Evolutionary conservation across 2,329 filamentous ascomycete genomes (phyloP).

Genomic region (Chaetomium globosum): DNA sequence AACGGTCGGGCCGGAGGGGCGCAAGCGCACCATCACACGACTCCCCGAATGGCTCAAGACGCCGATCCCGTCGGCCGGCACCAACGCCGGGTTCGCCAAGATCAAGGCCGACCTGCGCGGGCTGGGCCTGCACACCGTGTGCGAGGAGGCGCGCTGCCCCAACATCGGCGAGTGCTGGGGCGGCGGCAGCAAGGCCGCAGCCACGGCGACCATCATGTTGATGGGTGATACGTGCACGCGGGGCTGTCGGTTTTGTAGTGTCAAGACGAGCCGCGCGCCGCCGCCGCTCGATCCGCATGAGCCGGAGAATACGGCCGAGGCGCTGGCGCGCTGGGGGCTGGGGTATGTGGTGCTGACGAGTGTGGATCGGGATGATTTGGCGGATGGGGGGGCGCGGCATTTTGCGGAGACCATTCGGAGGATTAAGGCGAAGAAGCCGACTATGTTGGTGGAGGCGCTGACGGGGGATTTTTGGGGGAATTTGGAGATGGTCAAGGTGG

Average conservation of each 20-base stretch:
- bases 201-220: slow-evolving; percentile 97
- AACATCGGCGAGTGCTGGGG: slow-evolving; percentile 99
- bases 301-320: slow-evolving; percentile 95
- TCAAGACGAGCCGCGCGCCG: slow-evolving; percentile 80
- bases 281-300: slow-evolving; percentile 89
- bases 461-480: slow-evolving; percentile 88
- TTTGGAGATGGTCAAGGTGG: slow-evolving; percentile 79
- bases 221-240: slow-evolving; percentile 99
- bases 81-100: slow-evolving; percentile 81
- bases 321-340: slow-evolving; percentile 86
- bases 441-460: slow-evolving; percentile 77
- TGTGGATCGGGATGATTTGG: slow-evolving; percentile 90
- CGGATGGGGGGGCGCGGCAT: slow-evolving; percentile 84
- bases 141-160: slow-evolving; percentile 94
- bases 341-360: slow-evolving; percentile 94
- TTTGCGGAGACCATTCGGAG: slow-evolving; percentile 92
- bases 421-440: slow-evolving; percentile 82
- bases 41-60: slow-evolving; percentile 96
- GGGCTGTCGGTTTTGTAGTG: slow-evolving; percentile 94
- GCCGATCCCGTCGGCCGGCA: slow-evolving; percentile 71
- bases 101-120: slow-evolving; percentile 93
- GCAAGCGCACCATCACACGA: slow-evolving; percentile 67
- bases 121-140: slow-evolving; percentile 89
- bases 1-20: slow-evolving; percentile 65
- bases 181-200: slow-evolving; percentile 80